Conservation (phyloP, 2,329 filamentous ascomycete genomes). For the Dothistroma septosporum region DNA sequence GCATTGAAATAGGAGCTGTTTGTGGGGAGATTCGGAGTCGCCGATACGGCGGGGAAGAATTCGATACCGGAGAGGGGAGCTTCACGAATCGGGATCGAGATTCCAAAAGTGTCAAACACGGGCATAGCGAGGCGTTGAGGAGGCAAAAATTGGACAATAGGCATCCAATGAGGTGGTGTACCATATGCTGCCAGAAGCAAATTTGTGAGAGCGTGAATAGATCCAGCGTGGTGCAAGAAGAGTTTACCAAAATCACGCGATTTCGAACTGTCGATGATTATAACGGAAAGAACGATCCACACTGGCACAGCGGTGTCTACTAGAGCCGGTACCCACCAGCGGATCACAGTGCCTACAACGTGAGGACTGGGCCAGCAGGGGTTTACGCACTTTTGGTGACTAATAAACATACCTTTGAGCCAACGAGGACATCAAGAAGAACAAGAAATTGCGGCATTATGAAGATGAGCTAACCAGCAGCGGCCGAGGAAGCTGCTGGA, state of each 20-base stretch:
- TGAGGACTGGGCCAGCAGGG: background rate
- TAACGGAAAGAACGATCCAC: background rate
- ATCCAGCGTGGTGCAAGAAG: background rate
- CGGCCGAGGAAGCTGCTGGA: no score
- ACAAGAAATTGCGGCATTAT: no score
- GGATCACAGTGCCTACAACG: background rate
- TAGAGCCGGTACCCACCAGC: background rate
- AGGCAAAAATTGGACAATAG: background rate
- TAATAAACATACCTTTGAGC: background rate
- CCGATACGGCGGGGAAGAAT: background rate
- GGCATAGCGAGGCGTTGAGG: conserved; percentile 12
- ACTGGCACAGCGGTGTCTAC: background rate
- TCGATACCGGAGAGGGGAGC: background rate
- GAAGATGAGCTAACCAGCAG: no score
- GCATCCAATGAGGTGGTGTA: background rate
- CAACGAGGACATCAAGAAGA: background rate
- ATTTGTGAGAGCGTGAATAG: background rate
- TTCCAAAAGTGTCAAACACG: conserved; percentile 4
- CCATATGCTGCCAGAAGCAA: background rate
- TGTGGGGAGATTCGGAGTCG: background rate
- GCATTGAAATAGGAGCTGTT: background rate
- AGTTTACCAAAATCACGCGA: background rate
- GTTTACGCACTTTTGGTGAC: background rate
- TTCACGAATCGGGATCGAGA: background rate
- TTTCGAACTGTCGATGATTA: background rate